Conservation (phyloP, 1,139 yeast genomes). For the Debaryomyces subglobosus region DNA sequence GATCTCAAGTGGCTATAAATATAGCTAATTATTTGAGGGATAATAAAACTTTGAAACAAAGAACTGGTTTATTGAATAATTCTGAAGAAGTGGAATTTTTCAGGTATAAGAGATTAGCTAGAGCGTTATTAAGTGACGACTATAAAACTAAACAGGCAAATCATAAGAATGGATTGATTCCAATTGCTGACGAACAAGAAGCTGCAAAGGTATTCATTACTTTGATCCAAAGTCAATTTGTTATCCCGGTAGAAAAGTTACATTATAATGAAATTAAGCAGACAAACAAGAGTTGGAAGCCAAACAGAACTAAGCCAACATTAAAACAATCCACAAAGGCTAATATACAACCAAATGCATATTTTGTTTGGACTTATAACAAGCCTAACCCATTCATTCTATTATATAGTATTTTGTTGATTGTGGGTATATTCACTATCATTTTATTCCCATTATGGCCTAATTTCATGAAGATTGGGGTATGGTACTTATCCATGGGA, state of each 20-base stretch:
- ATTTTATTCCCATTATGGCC: slow-evolving; percentile 99
- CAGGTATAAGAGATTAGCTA: slow-evolving; percentile 77
- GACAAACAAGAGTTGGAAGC: slow-evolving; percentile 59
- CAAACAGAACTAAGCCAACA: slow-evolving; percentile 77
- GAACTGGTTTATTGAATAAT: slow-evolving; percentile 77
- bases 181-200: slow-evolving; percentile 51
- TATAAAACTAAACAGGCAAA: slow-evolving; percentile 61
- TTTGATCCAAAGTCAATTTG: slow-evolving; percentile 73
- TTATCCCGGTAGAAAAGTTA: slow-evolving; percentile 73
- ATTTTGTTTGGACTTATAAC: slow-evolving; percentile 83
- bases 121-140: slow-evolving; percentile 77
- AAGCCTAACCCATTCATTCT: slow-evolving; percentile 74
- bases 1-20: slow-evolving; percentile 39
- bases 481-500: slow-evolving; percentile 86
- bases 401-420: slow-evolving; percentile 63
- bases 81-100: slow-evolving; percentile 75
- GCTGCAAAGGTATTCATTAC: slow-evolving; percentile 67
- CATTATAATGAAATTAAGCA: slow-evolving; percentile 72
- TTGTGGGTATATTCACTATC: slow-evolving; percentile 70
- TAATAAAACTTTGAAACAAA: slow-evolving; percentile 66
- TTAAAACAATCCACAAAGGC: slow-evolving; percentile 70
- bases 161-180: slow-evolving; percentile 61
- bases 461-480: slow-evolving; percentile 80
- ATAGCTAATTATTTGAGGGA: slow-evolving; percentile 74
- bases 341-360: slow-evolving; percentile 71